Evolutionary conservation across 768 basidiomycete species (phyloP).

Genomic region (Mycena galericulata): DNA sequence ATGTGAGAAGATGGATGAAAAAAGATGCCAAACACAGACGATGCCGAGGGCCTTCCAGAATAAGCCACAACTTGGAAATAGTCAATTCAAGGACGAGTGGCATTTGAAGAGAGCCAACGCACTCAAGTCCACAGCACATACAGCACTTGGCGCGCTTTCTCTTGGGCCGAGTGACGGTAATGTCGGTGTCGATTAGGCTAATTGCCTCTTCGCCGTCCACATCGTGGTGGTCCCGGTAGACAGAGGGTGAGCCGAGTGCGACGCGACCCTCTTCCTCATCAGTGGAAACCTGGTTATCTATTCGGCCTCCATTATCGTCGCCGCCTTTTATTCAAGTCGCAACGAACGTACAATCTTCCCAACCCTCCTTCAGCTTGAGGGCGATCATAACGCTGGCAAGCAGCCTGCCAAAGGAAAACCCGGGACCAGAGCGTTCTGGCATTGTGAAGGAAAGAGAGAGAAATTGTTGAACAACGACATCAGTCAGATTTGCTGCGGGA

Average conservation of each 20-base stretch:
- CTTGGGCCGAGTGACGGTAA: slow-evolving; percentile 44
- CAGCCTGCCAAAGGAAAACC: slow-evolving; percentile 52
- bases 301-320: not conserved
- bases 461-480: not conserved
- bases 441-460: slow-evolving; percentile 19
- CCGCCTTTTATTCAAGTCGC: too few species aligned
- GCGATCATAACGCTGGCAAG: slow-evolving; percentile 58
- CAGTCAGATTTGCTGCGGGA: not conserved
- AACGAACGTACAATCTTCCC: slow-evolving; percentile 57
- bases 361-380: slow-evolving; percentile 60
- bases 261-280: slow-evolving; percentile 58
- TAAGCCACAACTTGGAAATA: slow-evolving; percentile 56
- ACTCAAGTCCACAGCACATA: slow-evolving; percentile 65
- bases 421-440: slow-evolving; percentile 21
- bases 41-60: slow-evolving; percentile 69
- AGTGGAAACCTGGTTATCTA: slow-evolving; percentile 57
- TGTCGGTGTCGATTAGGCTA: slow-evolving; percentile 48
- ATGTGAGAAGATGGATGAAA: not conserved
- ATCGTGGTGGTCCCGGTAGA: slow-evolving; percentile 35
- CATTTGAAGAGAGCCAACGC: slow-evolving; percentile 36
- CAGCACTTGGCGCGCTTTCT: slow-evolving; percentile 55
- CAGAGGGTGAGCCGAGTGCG: slow-evolving; percentile 40
- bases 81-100: not conserved
- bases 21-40: slow-evolving; percentile 38
- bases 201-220: slow-evolving; percentile 41